Evolutionary conservation across 177 flowering plant species (phyloP), one percentile per base, ranked within the genome.

Genomic region (Vitis hybrid): DNA sequence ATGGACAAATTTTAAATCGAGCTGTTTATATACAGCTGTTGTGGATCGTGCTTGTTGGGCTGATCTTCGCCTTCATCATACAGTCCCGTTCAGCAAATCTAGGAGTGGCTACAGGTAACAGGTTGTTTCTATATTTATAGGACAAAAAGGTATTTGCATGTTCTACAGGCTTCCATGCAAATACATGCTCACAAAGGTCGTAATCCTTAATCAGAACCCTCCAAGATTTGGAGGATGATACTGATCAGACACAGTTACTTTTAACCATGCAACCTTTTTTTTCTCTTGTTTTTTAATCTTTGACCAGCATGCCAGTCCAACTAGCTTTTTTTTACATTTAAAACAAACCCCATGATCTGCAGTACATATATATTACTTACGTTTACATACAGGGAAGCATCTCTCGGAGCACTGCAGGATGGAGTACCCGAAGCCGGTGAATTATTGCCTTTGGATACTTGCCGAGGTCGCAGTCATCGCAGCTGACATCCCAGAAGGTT

Each of bases 401-500:
- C 51, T 71, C 7, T 14, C 69, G 3, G 74, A 71, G 51, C 49
- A 49, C 16, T 71, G 74, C 30, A 71, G 24, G 56, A 27, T 30
- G 4, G 74, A 71, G 54, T 71, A 71, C 64, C 74, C 74, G 7
- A 57, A 14, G 30, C 18, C 2, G 15, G 68, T 71, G 57, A 71
- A 59, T 35, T 71, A 65, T 18, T 71, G 68, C 51, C 74, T 71
- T 5, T 71, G 74, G 74, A 6, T 71, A 10, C 58, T 71, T 11
- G 74, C 74, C 1, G 74, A 71, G 24, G 50, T 65, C 46, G 62
- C 74, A 1, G 68, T 71, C 56, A 65, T 71, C 10, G 69, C 74
- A 4, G 69, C 74, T 6, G 74, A 71, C 32, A 65, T 71, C 51
- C 68, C 74, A 1, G 74, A 71, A 71, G 74, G 74, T 71, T 3